Evolutionary conservation across 2,329 filamentous ascomycete genomes (phyloP).

Genomic region (Metarhizium guizhouense): DNA sequence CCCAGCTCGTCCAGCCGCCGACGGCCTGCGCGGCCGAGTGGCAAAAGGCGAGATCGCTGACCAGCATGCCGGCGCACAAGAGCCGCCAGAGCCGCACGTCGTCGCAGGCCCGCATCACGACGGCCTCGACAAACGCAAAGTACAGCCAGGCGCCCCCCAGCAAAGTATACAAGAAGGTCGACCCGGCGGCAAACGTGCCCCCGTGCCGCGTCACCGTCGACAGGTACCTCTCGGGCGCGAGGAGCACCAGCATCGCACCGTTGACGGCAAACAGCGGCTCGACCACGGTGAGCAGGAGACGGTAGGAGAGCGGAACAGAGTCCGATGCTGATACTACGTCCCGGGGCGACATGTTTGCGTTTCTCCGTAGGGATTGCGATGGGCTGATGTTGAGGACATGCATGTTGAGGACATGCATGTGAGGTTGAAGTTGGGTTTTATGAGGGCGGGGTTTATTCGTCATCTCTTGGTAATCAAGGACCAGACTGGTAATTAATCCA

Average conservation of each 20-base stretch:
- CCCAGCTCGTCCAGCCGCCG: constrained; percentile 22
- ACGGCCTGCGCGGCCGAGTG: constrained; percentile 23
- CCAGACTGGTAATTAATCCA: too few species aligned
- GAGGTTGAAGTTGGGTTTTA: too few species aligned
- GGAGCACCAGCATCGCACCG: constrained; percentile 21
- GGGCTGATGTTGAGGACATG: too few species aligned
- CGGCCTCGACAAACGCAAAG: constrained; percentile 27
- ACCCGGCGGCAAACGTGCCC: constrained; percentile 9
- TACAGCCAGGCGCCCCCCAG: constrained; percentile 15
- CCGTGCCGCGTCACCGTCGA: constrained; percentile 18
- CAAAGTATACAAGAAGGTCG: constrained; percentile 14
- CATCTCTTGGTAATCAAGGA: too few species aligned
- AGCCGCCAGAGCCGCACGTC: constrained; percentile 25
- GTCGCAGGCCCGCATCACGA: constrained; percentile 23
- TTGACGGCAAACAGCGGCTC: constrained; percentile 25
- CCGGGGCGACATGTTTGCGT: not conserved
- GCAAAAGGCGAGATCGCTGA: constrained; percentile 22
- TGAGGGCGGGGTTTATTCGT: too few species aligned
- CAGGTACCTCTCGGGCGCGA: constrained; percentile 18
- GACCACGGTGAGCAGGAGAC: constrained; percentile 18
- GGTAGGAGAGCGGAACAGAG: not conserved
- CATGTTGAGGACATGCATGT: too few species aligned
- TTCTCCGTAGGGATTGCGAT: not conserved
- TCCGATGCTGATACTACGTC: too few species aligned
- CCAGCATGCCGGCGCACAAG: constrained; percentile 25